Conservation (phyloP, 345 rosid species). For the Pugionium cornutum region DNA sequence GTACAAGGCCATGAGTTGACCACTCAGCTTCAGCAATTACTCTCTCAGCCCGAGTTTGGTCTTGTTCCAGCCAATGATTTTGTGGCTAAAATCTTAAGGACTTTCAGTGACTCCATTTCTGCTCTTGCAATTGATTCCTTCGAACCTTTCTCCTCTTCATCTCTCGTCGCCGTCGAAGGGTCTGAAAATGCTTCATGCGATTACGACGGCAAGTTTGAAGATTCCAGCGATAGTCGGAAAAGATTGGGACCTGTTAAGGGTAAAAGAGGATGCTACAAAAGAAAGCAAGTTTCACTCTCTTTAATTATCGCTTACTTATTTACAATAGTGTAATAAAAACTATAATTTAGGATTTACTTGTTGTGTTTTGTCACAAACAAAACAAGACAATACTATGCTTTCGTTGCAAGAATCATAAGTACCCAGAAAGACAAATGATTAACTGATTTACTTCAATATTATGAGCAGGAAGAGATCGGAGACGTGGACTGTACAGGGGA, state of each 20-base stretch:
- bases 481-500: constrained; percentile 42
- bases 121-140: constrained; percentile 24
- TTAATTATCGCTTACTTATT: too few relatives aligned
- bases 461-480: constrained; percentile 54
- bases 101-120: constrained; percentile 49
- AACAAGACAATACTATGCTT: neutral
- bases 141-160: constrained; percentile 28
- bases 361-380: neutral
- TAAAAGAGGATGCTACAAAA: constrained; percentile 76
- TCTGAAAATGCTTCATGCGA: constrained; percentile 42
- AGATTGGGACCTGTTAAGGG: constrained; percentile 43
- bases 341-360: neutral
- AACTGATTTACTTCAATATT: neutral
- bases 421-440: neutral
- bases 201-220: constrained; percentile 48
- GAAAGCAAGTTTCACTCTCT: constrained; percentile 53
- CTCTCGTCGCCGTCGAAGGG: constrained; percentile 23
- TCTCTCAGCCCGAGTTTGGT: constrained; percentile 31
- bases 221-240: constrained; percentile 62
- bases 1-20: constrained; percentile 49
- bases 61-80: constrained; percentile 38
- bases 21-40: constrained; percentile 46
- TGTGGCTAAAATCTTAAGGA: constrained; percentile 45
- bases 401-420: constrained; percentile 13
- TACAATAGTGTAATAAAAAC: neutral